Conservation (phyloP, 2,329 filamentous ascomycete species). For the Trichoderma asperellum region DNA sequence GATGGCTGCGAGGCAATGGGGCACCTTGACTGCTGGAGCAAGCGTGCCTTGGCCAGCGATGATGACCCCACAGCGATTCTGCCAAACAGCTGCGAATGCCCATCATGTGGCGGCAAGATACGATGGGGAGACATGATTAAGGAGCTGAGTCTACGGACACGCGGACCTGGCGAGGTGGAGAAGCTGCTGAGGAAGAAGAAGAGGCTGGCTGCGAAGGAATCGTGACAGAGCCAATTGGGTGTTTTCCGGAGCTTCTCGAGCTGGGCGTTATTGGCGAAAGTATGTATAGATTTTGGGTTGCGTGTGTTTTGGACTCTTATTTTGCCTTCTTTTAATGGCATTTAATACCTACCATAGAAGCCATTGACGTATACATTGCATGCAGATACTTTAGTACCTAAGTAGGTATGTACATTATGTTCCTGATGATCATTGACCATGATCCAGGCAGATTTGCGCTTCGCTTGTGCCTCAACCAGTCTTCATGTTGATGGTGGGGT, state of each 20-base stretch:
- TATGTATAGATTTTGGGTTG: neutral
- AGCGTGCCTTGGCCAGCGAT: conserved; percentile 50
- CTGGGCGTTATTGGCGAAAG: neutral
- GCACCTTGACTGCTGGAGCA: conserved; percentile 64
- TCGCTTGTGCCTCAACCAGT: neutral
- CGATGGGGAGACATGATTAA: conserved; percentile 80
- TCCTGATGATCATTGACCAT: neutral
- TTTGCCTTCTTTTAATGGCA: neutral
- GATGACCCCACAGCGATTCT: conserved; percentile 55
- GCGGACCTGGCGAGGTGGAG: conserved; percentile 71
- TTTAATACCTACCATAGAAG: neutral
- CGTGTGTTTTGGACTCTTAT: neutral
- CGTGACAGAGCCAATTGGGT: neutral
- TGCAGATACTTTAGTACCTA: neutral
- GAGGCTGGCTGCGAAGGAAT: conserved; percentile 37
- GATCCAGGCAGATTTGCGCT: neutral
- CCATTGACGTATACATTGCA: neutral
- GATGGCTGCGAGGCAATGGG: conserved; percentile 59
- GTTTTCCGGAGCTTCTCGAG: neutral
- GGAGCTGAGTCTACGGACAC: conserved; percentile 74
- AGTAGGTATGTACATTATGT: neutral
- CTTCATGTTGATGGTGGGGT: conserved; percentile 18
- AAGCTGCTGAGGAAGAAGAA: conserved; percentile 65
- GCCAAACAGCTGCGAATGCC: conserved; percentile 72
- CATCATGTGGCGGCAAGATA: conserved; percentile 64